A percentile compares a stretch with the other conserved stretches of the same genome.
phyloP scores from a whole-genome alignment of 306 rosid genomes.

The Begonia fuchsioides region DNA sequence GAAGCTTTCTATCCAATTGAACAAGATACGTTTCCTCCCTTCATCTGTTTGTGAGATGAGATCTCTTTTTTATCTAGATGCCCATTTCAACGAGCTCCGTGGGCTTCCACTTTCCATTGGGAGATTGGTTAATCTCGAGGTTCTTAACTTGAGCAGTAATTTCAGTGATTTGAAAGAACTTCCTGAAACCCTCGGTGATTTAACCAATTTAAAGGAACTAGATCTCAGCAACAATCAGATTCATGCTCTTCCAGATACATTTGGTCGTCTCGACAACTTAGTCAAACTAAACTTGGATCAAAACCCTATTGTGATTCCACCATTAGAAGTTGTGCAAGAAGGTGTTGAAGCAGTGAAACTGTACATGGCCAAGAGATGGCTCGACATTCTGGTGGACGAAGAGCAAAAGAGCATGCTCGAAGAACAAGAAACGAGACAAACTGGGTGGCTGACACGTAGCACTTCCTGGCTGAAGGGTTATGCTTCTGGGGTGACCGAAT shows the following conservation, averaged over 20 bases:
- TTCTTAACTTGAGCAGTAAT: conserved; percentile 59
- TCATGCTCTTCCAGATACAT: conserved; percentile 59
- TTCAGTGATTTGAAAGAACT: conserved; percentile 60
- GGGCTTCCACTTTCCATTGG: conserved; percentile 69
- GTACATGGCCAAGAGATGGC: conserved; percentile 73
- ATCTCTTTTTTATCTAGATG: conserved; percentile 56
- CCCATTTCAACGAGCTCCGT: conserved; percentile 74
- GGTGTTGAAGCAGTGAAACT: conserved; percentile 61
- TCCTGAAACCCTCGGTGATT: conserved; percentile 69
- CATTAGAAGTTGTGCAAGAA: conserved; percentile 34
- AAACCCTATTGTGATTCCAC: conserved; percentile 72
- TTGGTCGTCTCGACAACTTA: conserved; percentile 69
- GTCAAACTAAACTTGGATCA: conserved; percentile 67
- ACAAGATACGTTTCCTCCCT: conserved; percentile 74
- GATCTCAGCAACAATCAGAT: conserved; percentile 94
- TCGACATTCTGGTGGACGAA: conserved; percentile 55
- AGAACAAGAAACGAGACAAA: conserved; percentile 26
- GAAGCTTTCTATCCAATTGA: conserved; percentile 52
- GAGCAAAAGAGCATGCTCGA: conserved; percentile 42
- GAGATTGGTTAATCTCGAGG: conserved; percentile 43
- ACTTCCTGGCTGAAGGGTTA: conserved; percentile 51
- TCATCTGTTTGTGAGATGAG: conserved; percentile 67
- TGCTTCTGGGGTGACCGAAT: conserved; percentile 15
- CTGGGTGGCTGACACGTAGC: conserved; percentile 71
- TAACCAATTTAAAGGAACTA: conserved; percentile 62